A percentile compares a stretch with the other conserved stretches of the same genome.
These are phyloP conservation scores for Salix dunnii DNA, from an alignment of 345 rosid species.

Conservation along the genomic window DNA sequence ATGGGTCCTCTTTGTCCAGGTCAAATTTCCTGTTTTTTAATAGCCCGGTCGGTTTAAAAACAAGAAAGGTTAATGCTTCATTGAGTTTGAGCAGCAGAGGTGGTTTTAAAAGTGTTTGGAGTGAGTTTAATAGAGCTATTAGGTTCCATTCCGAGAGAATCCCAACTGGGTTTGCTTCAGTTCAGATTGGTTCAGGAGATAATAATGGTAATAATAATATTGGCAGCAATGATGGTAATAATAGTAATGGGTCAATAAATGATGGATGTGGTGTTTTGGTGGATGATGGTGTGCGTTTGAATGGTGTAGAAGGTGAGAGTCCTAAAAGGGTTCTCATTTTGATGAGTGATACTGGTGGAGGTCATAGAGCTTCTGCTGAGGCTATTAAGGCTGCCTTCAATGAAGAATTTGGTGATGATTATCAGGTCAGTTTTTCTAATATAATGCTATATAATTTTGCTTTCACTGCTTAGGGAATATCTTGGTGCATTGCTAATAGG, in stretches of 20 bases:
- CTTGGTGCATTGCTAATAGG: neutral
- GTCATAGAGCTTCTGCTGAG: conserved; percentile 98
- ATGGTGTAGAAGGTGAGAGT: conserved; percentile 41
- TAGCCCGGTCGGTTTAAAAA: conserved; percentile 20
- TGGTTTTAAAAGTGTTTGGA: conserved; percentile 40
- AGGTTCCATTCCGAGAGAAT: conserved; percentile 70
- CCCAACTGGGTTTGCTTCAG: conserved; percentile 76
- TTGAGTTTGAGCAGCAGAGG: conserved; percentile 46
- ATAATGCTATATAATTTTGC: neutral
- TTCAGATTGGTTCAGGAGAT: conserved; percentile 49
- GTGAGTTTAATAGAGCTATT: conserved; percentile 61
- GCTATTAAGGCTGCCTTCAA: conserved; percentile 85
- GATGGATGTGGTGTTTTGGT: conserved; percentile 51
- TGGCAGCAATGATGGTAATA: conserved; percentile 5
- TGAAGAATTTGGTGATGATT: conserved; percentile 84
- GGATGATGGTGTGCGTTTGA: conserved; percentile 59
- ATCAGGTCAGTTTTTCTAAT: conserved; percentile 57
- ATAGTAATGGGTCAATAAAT: conserved; percentile 38
- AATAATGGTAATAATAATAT: conserved; percentile 10
- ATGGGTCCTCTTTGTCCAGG: conserved; percentile 43
- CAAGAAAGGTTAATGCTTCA: conserved; percentile 46
- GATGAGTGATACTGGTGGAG: conserved; percentile 99
- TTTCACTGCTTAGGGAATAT: neutral
- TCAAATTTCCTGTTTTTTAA: conserved; percentile 57
- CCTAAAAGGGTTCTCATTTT: conserved; percentile 86